phyloP scores from a whole-genome alignment of 192 early-diverging fungal species.

The Backusella psychrophila region DNA sequence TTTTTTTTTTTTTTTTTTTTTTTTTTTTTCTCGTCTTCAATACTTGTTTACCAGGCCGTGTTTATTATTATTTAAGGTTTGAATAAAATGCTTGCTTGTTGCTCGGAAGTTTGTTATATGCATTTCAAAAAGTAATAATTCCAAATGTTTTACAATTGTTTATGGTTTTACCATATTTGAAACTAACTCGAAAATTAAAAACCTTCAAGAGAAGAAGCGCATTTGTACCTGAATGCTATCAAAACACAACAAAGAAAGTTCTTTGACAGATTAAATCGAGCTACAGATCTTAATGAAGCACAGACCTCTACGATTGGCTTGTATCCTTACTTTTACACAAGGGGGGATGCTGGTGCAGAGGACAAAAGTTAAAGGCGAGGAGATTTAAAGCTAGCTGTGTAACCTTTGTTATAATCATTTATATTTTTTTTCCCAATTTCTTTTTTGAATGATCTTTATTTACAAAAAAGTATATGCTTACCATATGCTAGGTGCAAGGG shows the following conservation, averaged over 20 bases:
- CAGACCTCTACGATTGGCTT: neutral
- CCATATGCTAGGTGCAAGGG: neutral
- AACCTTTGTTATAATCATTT: neutral
- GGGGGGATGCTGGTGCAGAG: neutral
- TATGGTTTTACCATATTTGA: neutral
- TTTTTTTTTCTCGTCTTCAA: neutral
- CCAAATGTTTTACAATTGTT: neutral
- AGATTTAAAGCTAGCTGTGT: neutral
- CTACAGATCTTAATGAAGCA: neutral
- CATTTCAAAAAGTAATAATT: neutral
- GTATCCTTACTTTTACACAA: conserved; percentile 1
- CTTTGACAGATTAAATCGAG: neutral
- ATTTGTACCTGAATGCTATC: neutral
- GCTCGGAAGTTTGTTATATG: neutral
- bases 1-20: too few species aligned
- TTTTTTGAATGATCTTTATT: neutral
- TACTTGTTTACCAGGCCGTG: neutral
- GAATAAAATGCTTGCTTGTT: neutral
- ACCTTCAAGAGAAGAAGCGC: neutral
- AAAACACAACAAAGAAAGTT: neutral
- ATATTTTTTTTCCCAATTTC: neutral
- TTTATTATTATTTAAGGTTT: neutral
- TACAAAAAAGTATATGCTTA: neutral
- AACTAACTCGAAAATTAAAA: neutral
- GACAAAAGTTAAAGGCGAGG: neutral